phyloP scores from a whole-genome alignment of 768 basidiomycete genomes.

The Phlegmacium glaucopus region DNA sequence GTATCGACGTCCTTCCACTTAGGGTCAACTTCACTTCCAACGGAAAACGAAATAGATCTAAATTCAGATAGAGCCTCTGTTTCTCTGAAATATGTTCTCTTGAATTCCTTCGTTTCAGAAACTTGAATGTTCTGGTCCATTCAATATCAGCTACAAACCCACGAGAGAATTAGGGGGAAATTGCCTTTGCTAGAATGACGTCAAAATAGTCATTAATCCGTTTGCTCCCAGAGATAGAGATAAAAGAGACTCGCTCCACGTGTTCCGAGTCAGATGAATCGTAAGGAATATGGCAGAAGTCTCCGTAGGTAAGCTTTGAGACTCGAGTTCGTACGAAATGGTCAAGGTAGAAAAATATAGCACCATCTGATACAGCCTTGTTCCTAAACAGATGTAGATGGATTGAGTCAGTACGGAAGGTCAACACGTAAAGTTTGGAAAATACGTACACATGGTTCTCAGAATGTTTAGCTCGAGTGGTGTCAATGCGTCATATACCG shows the following conservation, averaged over 20 bases:
- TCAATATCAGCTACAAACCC: conserved; percentile 17
- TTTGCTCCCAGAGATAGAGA: conserved; percentile 34
- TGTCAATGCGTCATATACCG: conserved; percentile 2
- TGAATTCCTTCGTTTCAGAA: conserved; percentile 36
- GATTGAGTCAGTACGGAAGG: not conserved
- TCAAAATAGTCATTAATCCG: conserved; percentile 39
- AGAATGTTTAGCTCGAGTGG: conserved; percentile 6
- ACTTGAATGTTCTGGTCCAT: conserved; percentile 43
- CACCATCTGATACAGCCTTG: conserved; percentile 31
- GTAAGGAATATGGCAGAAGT: conserved; percentile 33
- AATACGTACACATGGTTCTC: conserved; percentile 10
- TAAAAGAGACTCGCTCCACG: conserved; percentile 27
- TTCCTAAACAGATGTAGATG: conserved; percentile 32
- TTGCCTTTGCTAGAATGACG: conserved; percentile 40
- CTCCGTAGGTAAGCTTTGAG: conserved; percentile 42
- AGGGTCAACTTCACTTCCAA: conserved; percentile 13
- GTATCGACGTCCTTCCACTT: conserved; percentile 20
- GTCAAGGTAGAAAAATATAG: conserved; percentile 18
- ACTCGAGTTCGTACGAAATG: conserved; percentile 15
- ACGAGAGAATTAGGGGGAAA: not conserved
- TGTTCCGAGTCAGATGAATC: conserved; percentile 39
- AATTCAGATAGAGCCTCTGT: conserved; percentile 2
- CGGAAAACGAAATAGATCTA: conserved; percentile 1
- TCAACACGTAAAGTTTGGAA: not conserved
- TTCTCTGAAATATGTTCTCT: conserved; percentile 23